phyloP scores from a whole-genome alignment of 116 monocot genomes.

The Zostera marina region DNA sequence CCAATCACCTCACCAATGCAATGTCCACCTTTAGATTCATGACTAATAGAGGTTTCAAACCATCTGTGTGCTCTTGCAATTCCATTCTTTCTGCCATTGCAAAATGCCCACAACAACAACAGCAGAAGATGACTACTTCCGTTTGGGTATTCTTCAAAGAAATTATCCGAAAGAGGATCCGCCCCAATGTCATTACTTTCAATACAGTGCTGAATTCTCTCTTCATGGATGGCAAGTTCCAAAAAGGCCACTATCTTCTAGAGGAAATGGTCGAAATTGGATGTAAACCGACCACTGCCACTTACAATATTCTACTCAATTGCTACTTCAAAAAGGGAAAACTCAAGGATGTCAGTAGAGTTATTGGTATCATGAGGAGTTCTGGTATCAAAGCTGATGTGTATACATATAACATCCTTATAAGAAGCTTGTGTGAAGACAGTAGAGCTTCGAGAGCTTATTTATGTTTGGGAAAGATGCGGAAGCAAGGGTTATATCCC shows the following conservation, averaged over 20 bases:
- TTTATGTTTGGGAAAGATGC: constrained; percentile 47
- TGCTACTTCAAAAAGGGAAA: constrained; percentile 46
- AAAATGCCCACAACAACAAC: background rate
- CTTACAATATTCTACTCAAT: constrained; percentile 44
- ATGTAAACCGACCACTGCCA: constrained; percentile 21
- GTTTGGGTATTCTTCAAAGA: constrained; percentile 49
- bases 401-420: constrained; percentile 39
- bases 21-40: constrained; percentile 19
- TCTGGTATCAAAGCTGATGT: constrained; percentile 34
- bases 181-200: constrained; percentile 28
- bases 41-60: constrained; percentile 25
- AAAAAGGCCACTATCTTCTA: constrained; percentile 33
- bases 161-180: constrained; percentile 23
- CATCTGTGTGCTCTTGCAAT: constrained; percentile 43
- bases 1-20: constrained; percentile 14
- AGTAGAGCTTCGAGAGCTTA: constrained; percentile 41
- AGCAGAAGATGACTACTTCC: constrained; percentile 8
- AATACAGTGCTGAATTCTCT: constrained; percentile 47
- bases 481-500: constrained; percentile 21
- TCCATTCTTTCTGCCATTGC: constrained; percentile 26
- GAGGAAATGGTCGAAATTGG: constrained; percentile 34
- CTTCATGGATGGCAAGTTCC: constrained; percentile 28
- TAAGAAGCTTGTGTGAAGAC: constrained; percentile 33
- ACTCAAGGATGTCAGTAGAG: constrained; percentile 20
- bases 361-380: constrained; percentile 33